Conservation (phyloP, 2,329 filamentous ascomycete species). For the Aspergillus costaricaensis region DNA sequence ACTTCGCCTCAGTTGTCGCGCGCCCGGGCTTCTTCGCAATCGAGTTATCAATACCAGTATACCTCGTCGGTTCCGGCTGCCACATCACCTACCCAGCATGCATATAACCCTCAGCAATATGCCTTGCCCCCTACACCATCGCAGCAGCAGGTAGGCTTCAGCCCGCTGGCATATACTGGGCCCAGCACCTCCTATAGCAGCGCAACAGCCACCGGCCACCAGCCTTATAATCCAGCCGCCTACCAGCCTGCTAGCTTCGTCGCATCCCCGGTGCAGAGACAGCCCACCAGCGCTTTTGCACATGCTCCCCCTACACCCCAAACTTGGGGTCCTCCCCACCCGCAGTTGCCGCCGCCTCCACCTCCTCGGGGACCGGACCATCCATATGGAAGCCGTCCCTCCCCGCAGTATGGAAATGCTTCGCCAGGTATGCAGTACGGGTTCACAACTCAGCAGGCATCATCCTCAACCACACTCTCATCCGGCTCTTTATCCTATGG, state of each 20-base stretch:
- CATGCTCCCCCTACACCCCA: constrained; percentile 35
- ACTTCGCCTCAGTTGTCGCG: constrained; percentile 37
- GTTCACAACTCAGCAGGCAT: constrained; percentile 27
- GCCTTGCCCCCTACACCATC: constrained; percentile 49
- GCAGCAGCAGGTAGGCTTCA: constrained; percentile 61
- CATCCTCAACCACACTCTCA: constrained; percentile 27
- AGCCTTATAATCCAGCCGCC: constrained; percentile 54
- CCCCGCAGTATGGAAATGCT: constrained; percentile 27
- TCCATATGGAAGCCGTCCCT: constrained; percentile 40
- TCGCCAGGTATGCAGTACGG: constrained; percentile 31
- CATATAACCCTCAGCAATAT: constrained; percentile 67
- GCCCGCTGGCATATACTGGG: constrained; percentile 64
- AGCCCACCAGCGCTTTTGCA: constrained; percentile 32
- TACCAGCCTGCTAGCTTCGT: constrained; percentile 44
- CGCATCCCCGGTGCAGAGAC: constrained; percentile 38
- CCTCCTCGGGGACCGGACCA: constrained; percentile 43
- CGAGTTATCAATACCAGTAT: constrained; percentile 53
- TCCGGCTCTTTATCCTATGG: constrained; percentile 33
- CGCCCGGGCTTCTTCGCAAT: constrained; percentile 47
- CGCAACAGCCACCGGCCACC: constrained; percentile 29
- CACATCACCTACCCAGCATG: constrained; percentile 49
- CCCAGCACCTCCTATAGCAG: constrained; percentile 30
- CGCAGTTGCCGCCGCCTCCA: constrained; percentile 33
- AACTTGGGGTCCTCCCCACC: constrained; percentile 35
- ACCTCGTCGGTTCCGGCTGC: constrained; percentile 36